A percentile compares a stretch with the other conserved stretches of the same genome.
Conservation (phyloP, 176 grass and related monocot genomes). For the Bothriochloa decipiens region DNA sequence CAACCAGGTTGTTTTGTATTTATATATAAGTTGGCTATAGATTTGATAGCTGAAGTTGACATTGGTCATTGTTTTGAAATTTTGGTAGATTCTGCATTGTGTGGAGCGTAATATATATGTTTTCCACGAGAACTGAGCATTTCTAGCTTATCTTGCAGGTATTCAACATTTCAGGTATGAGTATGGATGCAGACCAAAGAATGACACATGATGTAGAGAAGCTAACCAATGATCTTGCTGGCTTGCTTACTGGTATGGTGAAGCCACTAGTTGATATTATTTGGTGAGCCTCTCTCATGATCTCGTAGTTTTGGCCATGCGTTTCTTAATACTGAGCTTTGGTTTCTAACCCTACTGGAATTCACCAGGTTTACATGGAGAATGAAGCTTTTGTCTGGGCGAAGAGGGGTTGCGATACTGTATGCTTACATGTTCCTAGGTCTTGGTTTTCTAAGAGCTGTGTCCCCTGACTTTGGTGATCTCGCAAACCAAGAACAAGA, state of each 20-base stretch:
- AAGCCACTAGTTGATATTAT: conserved; percentile 97
- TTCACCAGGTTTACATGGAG: conserved; percentile 97
- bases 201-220: conserved; percentile 97
- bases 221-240: conserved; percentile 86
- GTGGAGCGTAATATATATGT: background rate
- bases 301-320: background rate
- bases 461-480: conserved; percentile 92
- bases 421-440: conserved; percentile 96
- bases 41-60: background rate
- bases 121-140: conserved; percentile 1
- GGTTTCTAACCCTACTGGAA: conserved; percentile 34
- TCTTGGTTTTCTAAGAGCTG: conserved; percentile 90
- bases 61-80: background rate
- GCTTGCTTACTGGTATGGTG: conserved; percentile 95
- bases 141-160: conserved; percentile 44
- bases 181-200: conserved; percentile 96
- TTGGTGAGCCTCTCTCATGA: conserved; percentile 58
- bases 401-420: conserved; percentile 90
- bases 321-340: conserved; percentile 32
- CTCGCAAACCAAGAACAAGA: conserved; percentile 91
- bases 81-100: background rate
- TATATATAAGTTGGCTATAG: background rate
- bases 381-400: conserved; percentile 94
- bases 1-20: background rate
- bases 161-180: conserved; percentile 76